Evolutionary conservation across 345 rosid species (phyloP).

Genomic region (Atalantia buxifolia): DNA sequence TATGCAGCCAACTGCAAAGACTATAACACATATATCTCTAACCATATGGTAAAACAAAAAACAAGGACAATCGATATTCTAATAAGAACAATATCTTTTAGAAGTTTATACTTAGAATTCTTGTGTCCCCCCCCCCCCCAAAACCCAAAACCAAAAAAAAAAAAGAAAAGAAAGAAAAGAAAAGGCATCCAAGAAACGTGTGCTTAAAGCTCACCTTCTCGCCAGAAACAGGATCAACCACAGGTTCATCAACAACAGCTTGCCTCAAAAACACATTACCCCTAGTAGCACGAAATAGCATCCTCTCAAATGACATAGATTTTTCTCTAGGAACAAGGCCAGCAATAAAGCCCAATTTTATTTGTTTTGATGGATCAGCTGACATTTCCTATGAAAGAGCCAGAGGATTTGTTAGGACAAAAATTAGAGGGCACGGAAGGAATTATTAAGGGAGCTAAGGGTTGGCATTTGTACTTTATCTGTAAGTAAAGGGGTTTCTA

Average conservation of each 20-base stretch:
- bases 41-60: neutral
- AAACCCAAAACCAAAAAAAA: neutral
- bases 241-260: conserved; percentile 63
- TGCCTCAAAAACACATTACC: conserved; percentile 80
- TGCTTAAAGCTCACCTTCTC: conserved; percentile 58
- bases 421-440: neutral
- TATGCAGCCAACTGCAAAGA: neutral
- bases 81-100: neutral
- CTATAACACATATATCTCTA: neutral
- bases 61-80: neutral
- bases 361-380: conserved; percentile 76
- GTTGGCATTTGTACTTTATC: conserved; percentile 47
- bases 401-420: conserved; percentile 1
- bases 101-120: neutral
- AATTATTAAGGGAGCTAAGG: neutral
- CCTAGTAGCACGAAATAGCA: conserved; percentile 95
- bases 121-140: neutral
- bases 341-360: conserved; percentile 79
- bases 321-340: conserved; percentile 92
- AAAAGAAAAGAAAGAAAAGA: neutral
- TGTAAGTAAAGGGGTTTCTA: conserved; percentile 72
- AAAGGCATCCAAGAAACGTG: neutral
- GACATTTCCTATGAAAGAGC: conserved; percentile 48
- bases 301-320: conserved; percentile 93
- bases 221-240: conserved; percentile 85